These are phyloP conservation scores for Phalaenopsis aphrodite DNA, from an alignment of 106 monocot genomes.

Conservation along the genomic window DNA sequence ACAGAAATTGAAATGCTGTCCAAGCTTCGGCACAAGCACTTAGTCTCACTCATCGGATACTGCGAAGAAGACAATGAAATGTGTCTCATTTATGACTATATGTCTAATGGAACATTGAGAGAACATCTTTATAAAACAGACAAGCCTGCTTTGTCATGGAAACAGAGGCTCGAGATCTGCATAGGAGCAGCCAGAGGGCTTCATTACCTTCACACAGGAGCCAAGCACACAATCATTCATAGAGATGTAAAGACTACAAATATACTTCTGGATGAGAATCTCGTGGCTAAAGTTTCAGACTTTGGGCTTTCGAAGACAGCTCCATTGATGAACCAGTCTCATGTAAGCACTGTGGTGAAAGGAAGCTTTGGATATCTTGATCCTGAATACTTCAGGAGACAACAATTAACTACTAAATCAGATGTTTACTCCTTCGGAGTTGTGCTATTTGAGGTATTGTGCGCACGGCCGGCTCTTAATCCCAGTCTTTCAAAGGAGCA, in stretches of 20 bases:
- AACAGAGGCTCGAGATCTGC: slow-evolving; percentile 61
- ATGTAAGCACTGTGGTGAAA: slow-evolving; percentile 84
- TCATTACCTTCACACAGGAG: slow-evolving; percentile 83
- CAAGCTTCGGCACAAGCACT: slow-evolving; percentile 71
- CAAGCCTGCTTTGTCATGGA: slow-evolving; percentile 53
- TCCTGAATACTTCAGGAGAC: slow-evolving; percentile 73
- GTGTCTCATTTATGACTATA: slow-evolving; percentile 77
- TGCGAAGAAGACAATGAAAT: slow-evolving; percentile 73
- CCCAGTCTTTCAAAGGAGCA: slow-evolving; percentile 52
- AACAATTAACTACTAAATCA: slow-evolving; percentile 75
- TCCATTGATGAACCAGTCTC: slow-evolving; percentile 51
- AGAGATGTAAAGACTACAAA: slow-evolving; percentile 82
- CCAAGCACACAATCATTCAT: slow-evolving; percentile 78
- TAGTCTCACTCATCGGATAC: slow-evolving; percentile 75
- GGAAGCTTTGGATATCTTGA: slow-evolving; percentile 86
- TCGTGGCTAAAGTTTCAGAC: slow-evolving; percentile 79
- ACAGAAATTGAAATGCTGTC: slow-evolving; percentile 89
- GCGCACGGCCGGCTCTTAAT: slow-evolving; percentile 57
- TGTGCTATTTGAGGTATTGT: slow-evolving; percentile 69
- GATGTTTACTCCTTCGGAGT: slow-evolving; percentile 88
- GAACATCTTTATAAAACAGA: slow-evolving; percentile 66
- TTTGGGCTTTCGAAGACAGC: slow-evolving; percentile 85
- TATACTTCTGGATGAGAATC: slow-evolving; percentile 71
- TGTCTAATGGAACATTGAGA: slow-evolving; percentile 61
- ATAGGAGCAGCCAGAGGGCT: slow-evolving; percentile 66